Percentiles rank a stretch among this genome's conserved stretches.
phyloP scores from a whole-genome alignment of 805 yeast genomes.

The Kuraishia molischiana region DNA sequence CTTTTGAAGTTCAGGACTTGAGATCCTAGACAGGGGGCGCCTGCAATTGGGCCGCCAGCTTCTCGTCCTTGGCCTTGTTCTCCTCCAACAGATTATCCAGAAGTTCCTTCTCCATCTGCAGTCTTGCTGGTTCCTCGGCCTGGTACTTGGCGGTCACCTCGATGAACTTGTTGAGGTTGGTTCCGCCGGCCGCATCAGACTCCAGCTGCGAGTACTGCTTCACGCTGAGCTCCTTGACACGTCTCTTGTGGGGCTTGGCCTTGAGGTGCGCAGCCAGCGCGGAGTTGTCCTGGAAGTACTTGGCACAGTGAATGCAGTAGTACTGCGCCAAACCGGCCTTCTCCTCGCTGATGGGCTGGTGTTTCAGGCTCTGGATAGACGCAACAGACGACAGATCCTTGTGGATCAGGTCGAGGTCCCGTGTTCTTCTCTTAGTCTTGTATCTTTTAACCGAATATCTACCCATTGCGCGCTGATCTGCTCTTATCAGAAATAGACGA shows the following conservation, averaged over 20 bases:
- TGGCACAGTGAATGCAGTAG: constrained; percentile 91
- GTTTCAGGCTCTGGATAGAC: constrained; percentile 53
- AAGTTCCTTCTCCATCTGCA: constrained; percentile 28
- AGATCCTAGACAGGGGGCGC: constrained; percentile 17
- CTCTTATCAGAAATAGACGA: too few relatives aligned
- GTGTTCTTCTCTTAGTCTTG: constrained; percentile 81
- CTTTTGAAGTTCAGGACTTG: constrained; percentile 40
- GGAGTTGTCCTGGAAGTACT: constrained; percentile 71
- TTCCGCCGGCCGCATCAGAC: constrained; percentile 86
- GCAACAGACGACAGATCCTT: constrained; percentile 61
- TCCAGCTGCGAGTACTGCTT: constrained; percentile 85
- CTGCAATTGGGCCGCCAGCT: constrained; percentile 15
- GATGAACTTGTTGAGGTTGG: constrained; percentile 58
- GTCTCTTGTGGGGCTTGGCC: constrained; percentile 77
- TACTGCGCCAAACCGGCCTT: constrained; percentile 93
- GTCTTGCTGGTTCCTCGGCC: constrained; percentile 36
- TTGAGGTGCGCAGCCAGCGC: constrained; percentile 67
- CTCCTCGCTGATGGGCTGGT: constrained; percentile 82
- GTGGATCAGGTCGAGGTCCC: constrained; percentile 77
- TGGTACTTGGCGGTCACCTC: constrained; percentile 51
- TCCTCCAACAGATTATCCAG: constrained; percentile 17
- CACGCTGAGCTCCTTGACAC: constrained; percentile 63
- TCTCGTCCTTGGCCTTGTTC: constrained; percentile 20
- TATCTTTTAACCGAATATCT: constrained; percentile 79
- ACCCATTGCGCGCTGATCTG: constrained; percentile 43